phyloP scores from a whole-genome alignment of 2,329 filamentous ascomycete species.

The Sporothrix protearum region DNA sequence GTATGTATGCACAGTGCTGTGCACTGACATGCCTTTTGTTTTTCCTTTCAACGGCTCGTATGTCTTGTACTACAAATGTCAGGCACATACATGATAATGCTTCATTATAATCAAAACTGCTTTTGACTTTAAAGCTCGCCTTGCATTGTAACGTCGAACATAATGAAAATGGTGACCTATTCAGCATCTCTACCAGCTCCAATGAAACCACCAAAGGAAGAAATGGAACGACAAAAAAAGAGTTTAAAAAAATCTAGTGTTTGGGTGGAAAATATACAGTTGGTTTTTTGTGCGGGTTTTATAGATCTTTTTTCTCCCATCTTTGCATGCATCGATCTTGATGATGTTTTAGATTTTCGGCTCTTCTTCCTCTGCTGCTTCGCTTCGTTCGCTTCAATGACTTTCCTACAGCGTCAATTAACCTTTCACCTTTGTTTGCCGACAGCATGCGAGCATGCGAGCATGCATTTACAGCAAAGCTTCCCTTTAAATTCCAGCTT shows the following conservation, averaged over 20 bases:
- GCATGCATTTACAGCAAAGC: neutral
- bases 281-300: slow-evolving; percentile 6
- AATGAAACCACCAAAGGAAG: neutral
- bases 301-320: slow-evolving; percentile 6
- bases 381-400: slow-evolving; percentile 3
- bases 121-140: neutral
- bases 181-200: neutral
- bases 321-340: slow-evolving; percentile 3
- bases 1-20: neutral
- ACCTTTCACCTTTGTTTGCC: neutral
- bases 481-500: neutral
- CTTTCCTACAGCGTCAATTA: slow-evolving; percentile 4
- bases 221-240: slow-evolving; percentile 5
- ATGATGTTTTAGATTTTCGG: neutral
- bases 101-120: neutral
- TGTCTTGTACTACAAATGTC: neutral
- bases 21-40: too few species aligned
- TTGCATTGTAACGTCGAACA: neutral
- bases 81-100: neutral
- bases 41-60: neutral
- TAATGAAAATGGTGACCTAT: neutral
- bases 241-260: neutral
- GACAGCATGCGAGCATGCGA: neutral
- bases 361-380: neutral
- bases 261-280: neutral